Conservation (phyloP, 2,329 filamentous ascomycete species). For the Didymella arachidicola region DNA sequence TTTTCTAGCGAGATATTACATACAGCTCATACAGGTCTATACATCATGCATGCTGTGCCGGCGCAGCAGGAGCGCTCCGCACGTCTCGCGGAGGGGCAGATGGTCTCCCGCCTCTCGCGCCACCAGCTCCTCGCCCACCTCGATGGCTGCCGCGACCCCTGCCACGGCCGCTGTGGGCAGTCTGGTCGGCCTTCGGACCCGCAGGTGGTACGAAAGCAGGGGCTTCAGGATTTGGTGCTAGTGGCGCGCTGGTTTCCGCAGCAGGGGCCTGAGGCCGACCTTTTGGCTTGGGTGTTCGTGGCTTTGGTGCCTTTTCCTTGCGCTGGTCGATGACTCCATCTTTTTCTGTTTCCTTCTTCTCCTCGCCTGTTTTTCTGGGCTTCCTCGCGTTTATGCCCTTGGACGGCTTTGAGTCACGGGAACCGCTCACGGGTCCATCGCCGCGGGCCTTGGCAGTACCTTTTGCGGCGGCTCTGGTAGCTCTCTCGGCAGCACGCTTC, state of each 20-base stretch:
- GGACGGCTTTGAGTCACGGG: neutral
- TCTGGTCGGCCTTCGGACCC: neutral
- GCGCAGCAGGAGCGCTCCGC: conserved; percentile 9
- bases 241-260: neutral
- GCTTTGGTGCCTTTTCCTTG: conserved; percentile 22
- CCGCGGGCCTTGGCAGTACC: conserved; percentile 40
- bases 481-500: conserved; percentile 46
- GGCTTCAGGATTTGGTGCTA: conserved; percentile 7
- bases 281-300: conserved; percentile 2
- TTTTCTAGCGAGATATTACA: neutral
- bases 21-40: neutral
- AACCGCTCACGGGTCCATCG: conserved; percentile 24
- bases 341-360: conserved; percentile 29
- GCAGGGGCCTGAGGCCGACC: conserved; percentile 2
- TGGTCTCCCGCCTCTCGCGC: conserved; percentile 32
- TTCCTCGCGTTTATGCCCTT: conserved; percentile 24
- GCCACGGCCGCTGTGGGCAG: neutral
- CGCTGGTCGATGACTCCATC: conserved; percentile 22
- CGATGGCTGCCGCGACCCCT: conserved; percentile 30
- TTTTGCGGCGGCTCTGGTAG: conserved; percentile 30
- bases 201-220: conserved; percentile 1
- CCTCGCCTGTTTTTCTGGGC: conserved; percentile 37
- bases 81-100: conserved; percentile 26
- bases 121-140: conserved; percentile 32
- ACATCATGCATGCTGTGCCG: conserved; percentile 2